Percentiles rank a stretch among this genome's conserved stretches.
Evolutionary conservation across 2,329 filamentous ascomycete genomes (phyloP).

Genomic region (Diaporthe citrichinensis): DNA sequence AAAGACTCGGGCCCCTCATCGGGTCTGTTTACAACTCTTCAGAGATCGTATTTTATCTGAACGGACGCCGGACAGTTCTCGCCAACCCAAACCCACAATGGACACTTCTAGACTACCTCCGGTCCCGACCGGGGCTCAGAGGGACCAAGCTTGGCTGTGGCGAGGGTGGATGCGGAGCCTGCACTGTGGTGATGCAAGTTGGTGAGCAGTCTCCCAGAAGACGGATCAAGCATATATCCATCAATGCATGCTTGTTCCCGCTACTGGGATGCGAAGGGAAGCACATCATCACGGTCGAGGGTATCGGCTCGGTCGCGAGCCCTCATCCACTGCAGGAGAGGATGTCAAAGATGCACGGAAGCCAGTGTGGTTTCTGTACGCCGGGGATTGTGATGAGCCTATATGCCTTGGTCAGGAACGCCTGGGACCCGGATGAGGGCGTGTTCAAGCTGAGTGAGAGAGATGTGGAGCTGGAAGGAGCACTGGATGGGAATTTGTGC

Average conservation of each 20-base stretch:
- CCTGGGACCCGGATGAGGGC: conserved; percentile 69
- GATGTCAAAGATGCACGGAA: conserved; percentile 91
- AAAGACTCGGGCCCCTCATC: conserved; percentile 6
- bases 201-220: conserved; percentile 84
- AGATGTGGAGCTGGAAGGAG: conserved; percentile 90
- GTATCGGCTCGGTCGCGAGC: conserved; percentile 87
- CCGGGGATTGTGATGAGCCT: conserved; percentile 98
- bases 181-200: conserved; percentile 93
- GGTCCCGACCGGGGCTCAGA: conserved; percentile 15
- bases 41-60: conserved; percentile 8
- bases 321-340: conserved; percentile 93
- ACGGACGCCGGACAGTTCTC: conserved; percentile 25
- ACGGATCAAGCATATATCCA: conserved; percentile 93
- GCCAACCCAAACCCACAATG: conserved; percentile 28
- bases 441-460: conserved; percentile 52
- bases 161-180: conserved; percentile 96
- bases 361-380: conserved; percentile 94
- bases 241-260: conserved; percentile 95
- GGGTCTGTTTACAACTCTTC: not conserved
- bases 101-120: conserved; percentile 31
- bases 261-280: conserved; percentile 95
- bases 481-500: conserved; percentile 96
- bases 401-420: conserved; percentile 92
- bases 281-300: conserved; percentile 97
- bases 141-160: conserved; percentile 75